phyloP scores from a whole-genome alignment of 331 rosid genomes.

The Spiraea crenata region DNA sequence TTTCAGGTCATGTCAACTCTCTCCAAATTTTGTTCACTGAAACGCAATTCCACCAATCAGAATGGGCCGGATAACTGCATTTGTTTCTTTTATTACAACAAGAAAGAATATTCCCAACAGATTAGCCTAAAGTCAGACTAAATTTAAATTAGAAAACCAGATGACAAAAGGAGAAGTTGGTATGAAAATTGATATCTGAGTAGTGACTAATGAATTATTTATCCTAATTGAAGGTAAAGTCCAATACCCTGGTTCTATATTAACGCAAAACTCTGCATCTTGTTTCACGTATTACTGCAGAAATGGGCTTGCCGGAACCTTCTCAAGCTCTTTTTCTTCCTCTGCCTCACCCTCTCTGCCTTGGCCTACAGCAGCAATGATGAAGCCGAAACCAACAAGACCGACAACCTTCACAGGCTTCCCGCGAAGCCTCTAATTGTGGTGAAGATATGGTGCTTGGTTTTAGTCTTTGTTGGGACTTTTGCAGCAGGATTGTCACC shows the following conservation, averaged over 20 bases:
- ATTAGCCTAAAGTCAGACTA: not conserved
- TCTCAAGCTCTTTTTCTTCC: conserved; percentile 2
- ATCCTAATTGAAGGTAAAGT: not conserved
- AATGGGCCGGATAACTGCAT: not conserved
- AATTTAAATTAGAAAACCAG: too few species aligned
- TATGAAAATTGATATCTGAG: not conserved
- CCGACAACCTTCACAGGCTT: not conserved
- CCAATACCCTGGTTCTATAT: not conserved
- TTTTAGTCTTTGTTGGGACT: conserved; percentile 57
- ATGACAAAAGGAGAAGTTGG: not conserved
- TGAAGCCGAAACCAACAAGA: conserved; percentile 6
- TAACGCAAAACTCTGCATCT: not conserved
- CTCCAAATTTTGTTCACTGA: not conserved
- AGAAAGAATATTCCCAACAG: not conserved
- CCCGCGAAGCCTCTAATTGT: conserved; percentile 47
- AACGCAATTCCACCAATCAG: not conserved
- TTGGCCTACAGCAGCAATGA: conserved; percentile 46
- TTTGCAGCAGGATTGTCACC: conserved; percentile 67
- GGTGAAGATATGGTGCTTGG: conserved; percentile 53
- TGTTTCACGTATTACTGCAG: not conserved
- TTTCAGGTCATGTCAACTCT: not conserved
- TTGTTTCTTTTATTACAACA: not conserved
- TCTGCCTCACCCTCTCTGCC: conserved; percentile 37
- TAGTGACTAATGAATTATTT: not conserved
- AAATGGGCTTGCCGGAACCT: conserved; percentile 27